Evolutionary conservation across 345 rosid genomes (phyloP), one percentile per base, ranked within the genome.

Genomic region (Eucalyptus marginata): DNA sequence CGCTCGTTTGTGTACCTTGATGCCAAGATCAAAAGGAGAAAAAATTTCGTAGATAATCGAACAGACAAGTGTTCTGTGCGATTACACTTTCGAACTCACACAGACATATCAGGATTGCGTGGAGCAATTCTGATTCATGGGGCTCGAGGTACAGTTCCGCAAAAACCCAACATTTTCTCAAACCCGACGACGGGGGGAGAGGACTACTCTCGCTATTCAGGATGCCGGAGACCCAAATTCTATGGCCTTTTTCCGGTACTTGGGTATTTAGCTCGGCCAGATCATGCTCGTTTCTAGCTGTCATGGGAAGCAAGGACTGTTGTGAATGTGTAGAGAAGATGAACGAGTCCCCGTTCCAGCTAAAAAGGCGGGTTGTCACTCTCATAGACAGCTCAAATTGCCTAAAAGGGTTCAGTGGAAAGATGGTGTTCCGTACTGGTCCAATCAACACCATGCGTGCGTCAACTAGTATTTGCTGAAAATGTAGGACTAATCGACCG

Each of bases 91-190:
- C 1, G 5, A 36, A 36, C 27, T 8, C 8, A 71, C 0, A 0
- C 1, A 20, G 1, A 36, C 6, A 3, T 18, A 10, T 0, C 0
- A 5, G 4, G 81, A 33, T 10, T 12, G 1, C 4, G 0, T 36
- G 13, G 46, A 71, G 81, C 14, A 10, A 36, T 16, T 9, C 8
- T 1, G 13, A 68, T 33, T 18, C 33, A 17, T 9, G 80, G 44
- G 80, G 80, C 13, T 31, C 4, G 13, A 68, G 22, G 22, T 66
- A 15, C 12, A 3, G 22, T 4, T 66, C 43, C 2, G 2, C 12
- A 4, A 33, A 66, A 31, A 1, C 43, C 40, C 6, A 18, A 29
- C 22, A 31, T 66, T 66, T 4, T 33, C 71, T 7, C 36, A 7
- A 7, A 13, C 36, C 5, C 8, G 5, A n/a, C 8, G 18, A 14